Evolutionary conservation across 169 alveolate species (phyloP).

Genomic region (Plasmodium yoelii): DNA sequence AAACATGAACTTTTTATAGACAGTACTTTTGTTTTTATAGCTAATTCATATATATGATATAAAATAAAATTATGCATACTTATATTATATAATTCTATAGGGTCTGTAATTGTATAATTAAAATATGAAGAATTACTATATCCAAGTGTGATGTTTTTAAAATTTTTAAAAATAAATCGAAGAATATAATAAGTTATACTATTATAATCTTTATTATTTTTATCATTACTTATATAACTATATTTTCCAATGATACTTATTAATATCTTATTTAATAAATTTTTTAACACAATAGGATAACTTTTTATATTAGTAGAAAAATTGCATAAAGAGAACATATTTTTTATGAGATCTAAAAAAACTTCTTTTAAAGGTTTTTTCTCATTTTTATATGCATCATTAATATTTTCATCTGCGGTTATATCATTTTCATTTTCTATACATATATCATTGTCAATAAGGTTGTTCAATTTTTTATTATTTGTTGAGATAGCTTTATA

Average conservation of each 20-base stretch:
- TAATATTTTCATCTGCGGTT: not conserved
- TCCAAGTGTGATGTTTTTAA: slow-evolving; percentile 32
- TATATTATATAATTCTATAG: slow-evolving; percentile 42
- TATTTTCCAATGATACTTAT: slow-evolving; percentile 46
- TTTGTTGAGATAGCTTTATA: slow-evolving; percentile 5
- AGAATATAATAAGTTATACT: slow-evolving; percentile 45
- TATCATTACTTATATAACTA: slow-evolving; percentile 24
- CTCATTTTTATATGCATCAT: not conserved
- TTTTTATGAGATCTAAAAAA: slow-evolving; percentile 7
- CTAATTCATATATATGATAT: slow-evolving; percentile 65
- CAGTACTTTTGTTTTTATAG: slow-evolving; percentile 44
- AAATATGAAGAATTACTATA: slow-evolving; percentile 23
- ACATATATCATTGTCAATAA: not conserved
- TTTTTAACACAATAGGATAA: slow-evolving; percentile 33
- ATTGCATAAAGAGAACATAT: slow-evolving; percentile 19
- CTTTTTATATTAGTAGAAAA: slow-evolving; percentile 22
- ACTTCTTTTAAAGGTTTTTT: not conserved
- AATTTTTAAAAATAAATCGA: slow-evolving; percentile 36
- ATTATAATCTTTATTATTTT: slow-evolving; percentile 21
- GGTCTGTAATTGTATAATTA: slow-evolving; percentile 35
- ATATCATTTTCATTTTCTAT: not conserved
- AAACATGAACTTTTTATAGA: slow-evolving; percentile 63
- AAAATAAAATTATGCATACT: slow-evolving; percentile 72
- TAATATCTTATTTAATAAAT: slow-evolving; percentile 32
- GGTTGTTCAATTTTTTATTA: not conserved